Percentiles rank a stretch among this genome's conserved stretches.
Evolutionary conservation across 495 filamentous ascomycete genomes (phyloP).

Genomic region (Tuber indicum): DNA sequence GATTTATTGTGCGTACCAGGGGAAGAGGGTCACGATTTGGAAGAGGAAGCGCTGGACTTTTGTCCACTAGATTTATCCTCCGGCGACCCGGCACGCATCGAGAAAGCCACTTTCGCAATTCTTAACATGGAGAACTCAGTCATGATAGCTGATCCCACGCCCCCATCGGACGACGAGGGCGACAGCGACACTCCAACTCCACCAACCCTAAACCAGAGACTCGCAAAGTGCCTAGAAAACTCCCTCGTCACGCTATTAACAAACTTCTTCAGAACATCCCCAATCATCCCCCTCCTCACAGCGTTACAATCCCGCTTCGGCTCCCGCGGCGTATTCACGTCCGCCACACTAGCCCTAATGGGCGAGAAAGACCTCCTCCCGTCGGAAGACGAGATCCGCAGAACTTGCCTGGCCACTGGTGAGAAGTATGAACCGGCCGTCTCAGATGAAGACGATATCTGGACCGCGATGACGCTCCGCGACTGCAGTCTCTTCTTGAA

Average conservation of each 20-base stretch:
- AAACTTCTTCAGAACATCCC: slow-evolving; percentile 38
- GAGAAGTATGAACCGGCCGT: slow-evolving; percentile 29
- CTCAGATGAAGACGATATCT: slow-evolving; percentile 38
- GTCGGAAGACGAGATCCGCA: slow-evolving; percentile 27
- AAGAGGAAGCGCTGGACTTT: slow-evolving; percentile 41
- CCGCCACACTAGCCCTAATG: slow-evolving; percentile 34
- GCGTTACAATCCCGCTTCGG: slow-evolving; percentile 43
- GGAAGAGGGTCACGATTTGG: slow-evolving; percentile 25
- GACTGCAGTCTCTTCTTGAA: slow-evolving; percentile 64
- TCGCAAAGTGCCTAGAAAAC: slow-evolving; percentile 29
- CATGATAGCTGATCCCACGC: slow-evolving; percentile 39
- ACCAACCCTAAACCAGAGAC: slow-evolving; percentile 34
- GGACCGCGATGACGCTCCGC: slow-evolving; percentile 58
- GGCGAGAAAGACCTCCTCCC: slow-evolving; percentile 31
- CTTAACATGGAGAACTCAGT: slow-evolving; percentile 38
- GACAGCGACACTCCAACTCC: slow-evolving; percentile 22
- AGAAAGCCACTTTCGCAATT: slow-evolving; percentile 37
- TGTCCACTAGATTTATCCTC: slow-evolving; percentile 57
- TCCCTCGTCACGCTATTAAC: slow-evolving; percentile 37
- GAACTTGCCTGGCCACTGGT: slow-evolving; percentile 26
- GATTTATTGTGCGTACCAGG: not conserved
- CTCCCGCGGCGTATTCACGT: slow-evolving; percentile 37
- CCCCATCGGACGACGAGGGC: slow-evolving; percentile 29
- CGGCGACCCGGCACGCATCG: slow-evolving; percentile 42
- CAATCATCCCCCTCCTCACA: slow-evolving; percentile 40